A percentile compares a stretch with the other conserved stretches of the same genome.
Evolutionary conservation across 2,329 filamentous ascomycete species (phyloP).

Genomic region (Pezicula rhizophila): DNA sequence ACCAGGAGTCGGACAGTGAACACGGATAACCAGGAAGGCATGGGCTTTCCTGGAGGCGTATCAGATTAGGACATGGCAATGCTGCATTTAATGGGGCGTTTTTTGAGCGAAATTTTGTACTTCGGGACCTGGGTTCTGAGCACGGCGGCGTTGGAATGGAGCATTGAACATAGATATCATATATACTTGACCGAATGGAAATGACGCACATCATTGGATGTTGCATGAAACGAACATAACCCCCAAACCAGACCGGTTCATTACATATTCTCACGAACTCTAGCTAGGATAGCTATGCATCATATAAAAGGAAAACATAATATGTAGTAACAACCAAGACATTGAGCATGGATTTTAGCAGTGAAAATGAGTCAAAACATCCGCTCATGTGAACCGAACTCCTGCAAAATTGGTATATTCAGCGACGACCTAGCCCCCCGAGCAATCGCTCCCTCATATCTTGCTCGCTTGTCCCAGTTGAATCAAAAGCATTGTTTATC

Average conservation of each 20-base stretch:
- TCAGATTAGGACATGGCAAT: constrained; percentile 14
- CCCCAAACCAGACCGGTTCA: not conserved
- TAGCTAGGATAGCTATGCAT: no score
- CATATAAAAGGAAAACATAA: not conserved
- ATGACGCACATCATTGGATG: not conserved
- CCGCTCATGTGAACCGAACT: not conserved
- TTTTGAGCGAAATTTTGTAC: constrained; percentile 4
- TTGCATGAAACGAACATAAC: not conserved
- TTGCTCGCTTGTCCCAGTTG: constrained; percentile 12
- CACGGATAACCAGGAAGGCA: constrained; percentile 14
- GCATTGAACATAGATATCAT: constrained; percentile 4
- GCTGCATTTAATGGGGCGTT: constrained; percentile 2
- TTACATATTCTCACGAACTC: not conserved
- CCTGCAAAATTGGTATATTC: not conserved
- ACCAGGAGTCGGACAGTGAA: constrained; percentile 11
- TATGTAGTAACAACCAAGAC: no score
- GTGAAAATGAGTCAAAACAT: no score
- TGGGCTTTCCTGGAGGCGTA: constrained; percentile 13
- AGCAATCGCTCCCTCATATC: constrained; percentile 21
- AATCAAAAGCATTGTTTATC: not conserved
- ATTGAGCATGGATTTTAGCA: no score
- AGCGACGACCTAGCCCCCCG: constrained; percentile 17
- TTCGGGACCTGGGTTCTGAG: not conserved
- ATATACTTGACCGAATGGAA: constrained; percentile 1
- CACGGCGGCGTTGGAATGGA: not conserved